Percentiles rank a stretch among this genome's conserved stretches.
phyloP scores from a whole-genome alignment of 2,329 filamentous ascomycete genomes.

The Colletotrichum tanaceti region DNA sequence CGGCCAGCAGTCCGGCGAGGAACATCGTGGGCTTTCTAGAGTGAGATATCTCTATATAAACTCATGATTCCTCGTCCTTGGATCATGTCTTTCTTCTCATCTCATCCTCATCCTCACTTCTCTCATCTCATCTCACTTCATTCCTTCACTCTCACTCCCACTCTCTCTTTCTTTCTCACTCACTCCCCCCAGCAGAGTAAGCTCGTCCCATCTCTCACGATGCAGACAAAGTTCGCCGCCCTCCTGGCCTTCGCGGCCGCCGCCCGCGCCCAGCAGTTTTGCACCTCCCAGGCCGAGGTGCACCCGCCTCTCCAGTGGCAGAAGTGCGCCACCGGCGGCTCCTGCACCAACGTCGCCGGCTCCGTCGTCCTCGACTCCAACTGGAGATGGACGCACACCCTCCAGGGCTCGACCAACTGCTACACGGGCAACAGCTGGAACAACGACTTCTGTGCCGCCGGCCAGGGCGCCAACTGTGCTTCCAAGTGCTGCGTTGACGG shows the following conservation, averaged over 20 bases:
- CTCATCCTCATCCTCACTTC: conserved; percentile 2
- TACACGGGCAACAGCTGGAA: conserved; percentile 66
- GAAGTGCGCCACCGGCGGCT: conserved; percentile 62
- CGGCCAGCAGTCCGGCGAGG: background rate
- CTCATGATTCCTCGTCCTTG: background rate
- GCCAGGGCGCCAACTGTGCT: conserved; percentile 58
- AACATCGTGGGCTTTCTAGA: background rate
- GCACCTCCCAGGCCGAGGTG: conserved; percentile 58
- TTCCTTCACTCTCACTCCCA: conserved; percentile 7
- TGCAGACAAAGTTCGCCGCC: conserved; percentile 48
- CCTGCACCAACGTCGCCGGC: conserved; percentile 61
- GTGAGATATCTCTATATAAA: conserved; percentile 30
- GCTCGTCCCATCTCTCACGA: conserved; percentile 39
- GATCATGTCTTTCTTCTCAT: background rate
- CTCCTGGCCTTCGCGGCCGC: conserved; percentile 56
- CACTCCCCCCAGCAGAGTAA: conserved; percentile 11
- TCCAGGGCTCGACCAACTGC: conserved; percentile 63
- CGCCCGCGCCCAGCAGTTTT: conserved; percentile 63
- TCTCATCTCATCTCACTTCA: conserved; percentile 15
- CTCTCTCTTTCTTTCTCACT: conserved; percentile 18
- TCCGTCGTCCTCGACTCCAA: conserved; percentile 69
- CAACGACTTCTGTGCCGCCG: conserved; percentile 47
- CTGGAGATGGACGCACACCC: conserved; percentile 70
- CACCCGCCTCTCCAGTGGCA: conserved; percentile 67
- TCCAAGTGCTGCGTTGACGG: conserved; percentile 65